These are phyloP conservation scores for Epichloe hybrida DNA, from an alignment of 2,329 filamentous ascomycete species.

Conservation along the genomic window DNA sequence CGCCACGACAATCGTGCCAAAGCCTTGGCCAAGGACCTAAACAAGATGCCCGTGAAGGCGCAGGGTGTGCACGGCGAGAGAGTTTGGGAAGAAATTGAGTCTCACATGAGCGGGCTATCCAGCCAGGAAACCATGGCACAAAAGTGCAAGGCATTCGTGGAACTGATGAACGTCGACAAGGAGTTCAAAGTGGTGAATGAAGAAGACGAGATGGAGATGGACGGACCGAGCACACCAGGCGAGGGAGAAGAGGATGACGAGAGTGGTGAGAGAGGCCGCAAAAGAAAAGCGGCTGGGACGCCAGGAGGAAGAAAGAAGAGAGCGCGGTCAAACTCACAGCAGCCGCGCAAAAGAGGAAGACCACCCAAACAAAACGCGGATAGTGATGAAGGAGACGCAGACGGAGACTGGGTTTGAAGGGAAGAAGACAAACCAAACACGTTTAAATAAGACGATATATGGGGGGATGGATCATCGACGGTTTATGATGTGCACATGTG, in stretches of 20 bases:
- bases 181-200: conserved; percentile 63
- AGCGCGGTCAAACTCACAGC: conserved; percentile 39
- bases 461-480: neutral
- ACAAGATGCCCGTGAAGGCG: conserved; percentile 62
- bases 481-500: neutral
- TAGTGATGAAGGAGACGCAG: conserved; percentile 23
- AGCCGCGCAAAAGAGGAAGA: conserved; percentile 35
- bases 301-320: conserved; percentile 46
- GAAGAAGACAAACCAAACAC: neutral
- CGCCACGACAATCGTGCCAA: conserved; percentile 52
- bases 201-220: conserved; percentile 39
- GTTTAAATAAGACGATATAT: neutral
- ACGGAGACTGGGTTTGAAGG: conserved; percentile 23
- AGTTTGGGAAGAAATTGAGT: conserved; percentile 61
- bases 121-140: conserved; percentile 57
- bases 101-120: conserved; percentile 52
- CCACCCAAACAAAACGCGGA: conserved; percentile 33
- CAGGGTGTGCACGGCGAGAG: conserved; percentile 67
- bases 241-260: conserved; percentile 38
- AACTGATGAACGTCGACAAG: conserved; percentile 63
- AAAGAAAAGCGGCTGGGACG: conserved; percentile 38
- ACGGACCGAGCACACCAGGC: conserved; percentile 36
- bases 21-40: conserved; percentile 59
- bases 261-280: conserved; percentile 35
- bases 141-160: conserved; percentile 64